Evolutionary conservation across 192 early-diverging fungal species (phyloP).

Genomic region (Coemansia sp.): DNA sequence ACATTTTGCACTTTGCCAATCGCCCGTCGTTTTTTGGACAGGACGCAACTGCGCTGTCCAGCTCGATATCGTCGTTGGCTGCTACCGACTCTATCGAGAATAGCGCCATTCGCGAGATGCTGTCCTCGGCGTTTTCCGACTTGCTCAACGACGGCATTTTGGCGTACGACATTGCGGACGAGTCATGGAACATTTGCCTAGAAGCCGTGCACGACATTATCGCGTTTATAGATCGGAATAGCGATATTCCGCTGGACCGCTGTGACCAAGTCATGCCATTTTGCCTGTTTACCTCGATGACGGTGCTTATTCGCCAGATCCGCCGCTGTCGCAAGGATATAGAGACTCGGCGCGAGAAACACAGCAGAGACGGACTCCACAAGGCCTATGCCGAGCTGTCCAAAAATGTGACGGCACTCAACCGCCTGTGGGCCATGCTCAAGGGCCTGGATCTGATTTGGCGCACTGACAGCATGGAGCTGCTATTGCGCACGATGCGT

Average conservation of each 20-base stretch:
- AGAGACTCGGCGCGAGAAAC: neutral
- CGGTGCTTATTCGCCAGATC: constrained; percentile 36
- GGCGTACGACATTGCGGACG: constrained; percentile 38
- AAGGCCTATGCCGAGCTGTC: neutral
- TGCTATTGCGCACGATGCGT: constrained; percentile 41
- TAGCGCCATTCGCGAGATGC: constrained; percentile 36
- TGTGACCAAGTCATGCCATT: constrained; percentile 49
- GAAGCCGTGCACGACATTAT: constrained; percentile 28
- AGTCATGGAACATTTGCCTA: constrained; percentile 45
- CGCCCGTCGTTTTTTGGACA: constrained; percentile 38
- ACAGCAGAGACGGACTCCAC: neutral
- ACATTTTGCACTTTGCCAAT: constrained; percentile 37
- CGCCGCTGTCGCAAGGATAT: constrained; percentile 27
- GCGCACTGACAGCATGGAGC: constrained; percentile 34
- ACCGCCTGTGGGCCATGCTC: constrained; percentile 38
- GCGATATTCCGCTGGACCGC: constrained; percentile 36
- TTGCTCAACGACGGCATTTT: constrained; percentile 33
- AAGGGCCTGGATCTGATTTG: constrained; percentile 33
- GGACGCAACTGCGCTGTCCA: neutral
- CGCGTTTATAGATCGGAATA: constrained; percentile 27
- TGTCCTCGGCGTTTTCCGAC: constrained; percentile 28
- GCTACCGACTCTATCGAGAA: constrained; percentile 17
- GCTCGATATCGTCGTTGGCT: neutral
- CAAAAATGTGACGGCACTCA: constrained; percentile 9
- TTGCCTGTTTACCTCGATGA: constrained; percentile 38